Conservation (phyloP, 2,329 filamentous ascomycete genomes). For the Fusarium anthophilum region DNA sequence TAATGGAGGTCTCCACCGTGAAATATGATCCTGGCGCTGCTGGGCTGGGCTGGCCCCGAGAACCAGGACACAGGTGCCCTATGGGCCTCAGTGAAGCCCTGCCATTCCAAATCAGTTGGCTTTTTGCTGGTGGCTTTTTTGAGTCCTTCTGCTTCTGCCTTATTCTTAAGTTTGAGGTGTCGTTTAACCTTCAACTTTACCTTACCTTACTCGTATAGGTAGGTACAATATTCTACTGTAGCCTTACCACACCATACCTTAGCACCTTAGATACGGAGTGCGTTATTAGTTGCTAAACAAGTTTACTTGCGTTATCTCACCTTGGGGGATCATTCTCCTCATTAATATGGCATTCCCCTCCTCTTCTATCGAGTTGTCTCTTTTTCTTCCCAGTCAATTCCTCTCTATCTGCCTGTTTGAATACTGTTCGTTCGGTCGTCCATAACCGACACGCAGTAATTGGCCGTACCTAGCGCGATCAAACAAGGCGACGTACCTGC, state of each 20-base stretch:
- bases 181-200: slow-evolving; percentile 13
- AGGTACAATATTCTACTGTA: background rate
- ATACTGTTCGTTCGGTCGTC: slow-evolving; percentile 23
- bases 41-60: slow-evolving; percentile 40
- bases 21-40: slow-evolving; percentile 36
- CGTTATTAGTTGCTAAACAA: background rate
- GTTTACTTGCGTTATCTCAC: slow-evolving; percentile 14
- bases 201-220: slow-evolving; percentile 9
- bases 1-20: slow-evolving; percentile 25
- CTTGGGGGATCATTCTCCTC: slow-evolving; percentile 22
- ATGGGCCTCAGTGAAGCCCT: background rate
- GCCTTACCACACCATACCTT: slow-evolving; percentile 7
- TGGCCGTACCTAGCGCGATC: slow-evolving; percentile 37
- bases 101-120: slow-evolving; percentile 22
- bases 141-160: background rate
- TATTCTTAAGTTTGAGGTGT: slow-evolving; percentile 1
- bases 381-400: background rate
- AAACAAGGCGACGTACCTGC: slow-evolving; percentile 41
- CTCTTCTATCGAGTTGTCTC: background rate
- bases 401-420: slow-evolving; percentile 22
- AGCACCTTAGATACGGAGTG: background rate
- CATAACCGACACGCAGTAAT: slow-evolving; percentile 23
- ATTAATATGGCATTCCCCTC: slow-evolving; percentile 33
- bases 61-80: slow-evolving; percentile 41
- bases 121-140: slow-evolving; percentile 1